Evolutionary conservation across 116 monocot genomes (phyloP).

Genomic region (Zostera marina): DNA sequence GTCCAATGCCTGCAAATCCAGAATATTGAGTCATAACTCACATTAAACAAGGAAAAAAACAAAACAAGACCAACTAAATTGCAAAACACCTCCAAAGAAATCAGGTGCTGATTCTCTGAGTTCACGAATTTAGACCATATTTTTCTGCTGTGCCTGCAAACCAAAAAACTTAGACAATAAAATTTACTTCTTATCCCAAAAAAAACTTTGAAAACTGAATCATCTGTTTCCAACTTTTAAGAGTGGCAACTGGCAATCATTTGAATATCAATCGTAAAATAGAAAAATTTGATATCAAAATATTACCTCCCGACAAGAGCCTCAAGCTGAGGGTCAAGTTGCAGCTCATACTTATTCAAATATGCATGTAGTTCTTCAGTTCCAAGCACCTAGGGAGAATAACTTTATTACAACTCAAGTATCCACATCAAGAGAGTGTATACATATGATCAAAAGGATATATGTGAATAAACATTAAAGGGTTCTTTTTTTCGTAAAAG

Average conservation of each 20-base stretch:
- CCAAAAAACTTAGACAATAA: not conserved
- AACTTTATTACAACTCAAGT: too few species aligned
- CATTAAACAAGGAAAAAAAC: not conserved
- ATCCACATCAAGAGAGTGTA: not conserved
- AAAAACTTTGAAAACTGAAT: not conserved
- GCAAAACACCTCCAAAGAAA: conserved; percentile 72
- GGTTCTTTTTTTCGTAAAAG: not conserved
- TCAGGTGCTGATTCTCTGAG: conserved; percentile 87
- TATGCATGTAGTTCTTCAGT: conserved; percentile 75
- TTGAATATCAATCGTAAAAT: too few species aligned
- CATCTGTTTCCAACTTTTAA: not conserved
- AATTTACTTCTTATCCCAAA: not conserved
- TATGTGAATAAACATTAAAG: not conserved
- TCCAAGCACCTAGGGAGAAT: conserved; percentile 61
- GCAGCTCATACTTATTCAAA: conserved; percentile 60
- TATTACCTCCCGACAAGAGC: conserved; percentile 79
- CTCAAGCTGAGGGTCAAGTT: conserved; percentile 80
- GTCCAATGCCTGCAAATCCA: conserved; percentile 66
- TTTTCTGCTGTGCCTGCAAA: conserved; percentile 85
- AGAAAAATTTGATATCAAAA: not conserved
- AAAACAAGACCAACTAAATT: not conserved
- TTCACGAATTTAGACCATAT: conserved; percentile 91
- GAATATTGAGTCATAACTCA: not conserved
- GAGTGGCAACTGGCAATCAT: too few species aligned
- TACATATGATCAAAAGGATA: not conserved